Evolutionary conservation across 1,139 yeast genomes (phyloP), one percentile per base, ranked within the genome.

Genomic region (Scheffersomyces insectosa): DNA sequence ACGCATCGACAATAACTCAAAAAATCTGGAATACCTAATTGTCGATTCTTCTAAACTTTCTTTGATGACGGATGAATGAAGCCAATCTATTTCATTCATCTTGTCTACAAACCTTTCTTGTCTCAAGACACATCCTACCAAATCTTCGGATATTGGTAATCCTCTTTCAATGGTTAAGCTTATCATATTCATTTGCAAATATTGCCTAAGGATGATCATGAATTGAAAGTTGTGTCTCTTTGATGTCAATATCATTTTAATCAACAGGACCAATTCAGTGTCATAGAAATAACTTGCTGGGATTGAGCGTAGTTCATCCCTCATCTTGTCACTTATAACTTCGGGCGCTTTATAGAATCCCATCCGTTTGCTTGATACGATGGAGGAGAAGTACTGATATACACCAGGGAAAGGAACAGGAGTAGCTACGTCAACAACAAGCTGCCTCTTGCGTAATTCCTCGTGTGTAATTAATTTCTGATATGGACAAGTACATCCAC

Each of bases 61-160:
- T 10, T 36, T 36, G 3, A 62, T 42, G 10, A 52, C 44, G 3
- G 62, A 60, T 1, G 63, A 57, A 27, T 52, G 52, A 3, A 69
- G 42, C 70, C 69, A 66, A 42, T 66, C 59, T 6, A 65, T 43
- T 4, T 52, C 45, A 38, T 59, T 61, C 60, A 71, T 66, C 40
- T 62, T 62, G 16, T 52, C 58, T 7, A 60, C 56, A 45, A 70
- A 71, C 12, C 56, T 42, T 36, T 62, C 62, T 45, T 70, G 75
- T 10, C 69, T 54, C 13, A 56, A 14, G 9, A 67, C 64, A 39
- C 66, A 60, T 0, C 65, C 66, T 11, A 64, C 68, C 36, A 71
- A 53, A 45, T 69, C 68, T 42, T 62, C 66, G 33, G 56, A 58
- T 39, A 60, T 48, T 20, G 49, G 48, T 16, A 55, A 47, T 9